Conservation (phyloP, 1,284 basidiomycete species). For the Pascua sp. region DNA sequence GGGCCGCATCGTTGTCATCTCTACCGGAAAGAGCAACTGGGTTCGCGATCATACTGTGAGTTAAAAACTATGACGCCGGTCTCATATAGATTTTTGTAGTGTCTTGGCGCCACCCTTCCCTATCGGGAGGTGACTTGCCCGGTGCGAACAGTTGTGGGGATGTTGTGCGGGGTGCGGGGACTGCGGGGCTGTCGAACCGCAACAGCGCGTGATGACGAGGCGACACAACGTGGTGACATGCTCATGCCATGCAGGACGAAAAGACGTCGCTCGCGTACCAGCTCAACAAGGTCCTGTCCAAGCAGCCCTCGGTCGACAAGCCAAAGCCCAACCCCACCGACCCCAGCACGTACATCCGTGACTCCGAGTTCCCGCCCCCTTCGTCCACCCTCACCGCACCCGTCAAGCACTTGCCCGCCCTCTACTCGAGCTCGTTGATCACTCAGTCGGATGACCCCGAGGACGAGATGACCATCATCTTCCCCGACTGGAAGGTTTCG, state of each 20-base stretch:
- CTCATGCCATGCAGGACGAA: constrained; percentile 48
- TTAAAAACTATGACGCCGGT: neutral
- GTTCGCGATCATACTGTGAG: constrained; percentile 62
- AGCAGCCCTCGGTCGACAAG: constrained; percentile 17
- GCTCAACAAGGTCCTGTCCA: constrained; percentile 46
- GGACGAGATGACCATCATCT: constrained; percentile 70
- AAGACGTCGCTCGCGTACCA: constrained; percentile 64
- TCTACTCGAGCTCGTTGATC: constrained; percentile 73
- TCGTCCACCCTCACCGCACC: constrained; percentile 22
- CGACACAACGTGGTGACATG: neutral
- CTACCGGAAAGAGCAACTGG: constrained; percentile 86
- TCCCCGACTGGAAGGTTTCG: constrained; percentile 85
- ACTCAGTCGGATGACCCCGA: constrained; percentile 65
- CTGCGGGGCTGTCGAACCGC: too few species aligned
- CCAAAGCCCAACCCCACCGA: constrained; percentile 17
- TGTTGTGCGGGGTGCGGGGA: too few species aligned
- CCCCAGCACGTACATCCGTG: constrained; percentile 28
- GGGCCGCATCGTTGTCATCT: constrained; percentile 76
- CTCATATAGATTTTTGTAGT: too few species aligned
- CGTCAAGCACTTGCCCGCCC: constrained; percentile 52
- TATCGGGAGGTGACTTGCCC: too few species aligned
- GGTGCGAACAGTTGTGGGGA: too few species aligned
- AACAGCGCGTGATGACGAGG: too few species aligned
- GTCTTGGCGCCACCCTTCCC: too few species aligned
- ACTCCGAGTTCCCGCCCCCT: constrained; percentile 33